Evolutionary conservation across 2,329 filamentous ascomycete species (phyloP).

Genomic region (Cladosporium halotolerans): DNA sequence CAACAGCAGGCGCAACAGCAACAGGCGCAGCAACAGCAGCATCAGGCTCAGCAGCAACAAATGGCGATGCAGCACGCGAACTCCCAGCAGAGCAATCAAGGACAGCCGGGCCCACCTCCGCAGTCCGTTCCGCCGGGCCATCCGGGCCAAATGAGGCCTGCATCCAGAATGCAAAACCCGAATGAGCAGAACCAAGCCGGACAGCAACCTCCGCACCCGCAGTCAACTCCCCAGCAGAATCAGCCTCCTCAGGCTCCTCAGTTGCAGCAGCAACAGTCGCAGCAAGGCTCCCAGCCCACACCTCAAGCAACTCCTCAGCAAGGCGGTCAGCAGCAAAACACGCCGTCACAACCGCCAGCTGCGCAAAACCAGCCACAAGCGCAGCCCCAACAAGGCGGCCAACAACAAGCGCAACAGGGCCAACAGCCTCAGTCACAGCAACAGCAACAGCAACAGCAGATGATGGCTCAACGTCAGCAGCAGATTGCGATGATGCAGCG

Average conservation of each 20-base stretch:
- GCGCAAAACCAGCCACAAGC: constrained; percentile 12
- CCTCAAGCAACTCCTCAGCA: constrained; percentile 15
- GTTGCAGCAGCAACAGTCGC: constrained; percentile 31
- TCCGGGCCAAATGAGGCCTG: constrained; percentile 34
- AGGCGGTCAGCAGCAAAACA: constrained; percentile 27
- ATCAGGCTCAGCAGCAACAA: constrained; percentile 30
- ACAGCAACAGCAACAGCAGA: constrained; percentile 19
- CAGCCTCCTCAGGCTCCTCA: constrained; percentile 22
- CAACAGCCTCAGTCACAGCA: constrained; percentile 23
- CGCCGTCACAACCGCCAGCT: constrained; percentile 29
- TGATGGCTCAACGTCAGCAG: constrained; percentile 17
- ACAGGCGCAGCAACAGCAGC: constrained; percentile 24
- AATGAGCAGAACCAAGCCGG: constrained; percentile 23
- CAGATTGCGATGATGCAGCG: constrained; percentile 25
- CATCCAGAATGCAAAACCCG: constrained; percentile 32
- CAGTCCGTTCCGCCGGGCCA: constrained; percentile 32
- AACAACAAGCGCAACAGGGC: constrained; percentile 41
- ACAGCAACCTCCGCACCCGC: constrained; percentile 20
- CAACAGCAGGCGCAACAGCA: constrained; percentile 20
- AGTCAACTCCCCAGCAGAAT: constrained; percentile 17
- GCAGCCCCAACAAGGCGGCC: constrained; percentile 37
- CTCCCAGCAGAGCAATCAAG: constrained; percentile 45
- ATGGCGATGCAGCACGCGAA: constrained; percentile 42
- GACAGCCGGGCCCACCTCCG: constrained; percentile 36
- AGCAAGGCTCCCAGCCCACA: constrained; percentile 15